Evolutionary conservation across 495 filamentous ascomycete species (phyloP), one percentile per base, ranked within the genome.

Genomic region (Recurvomyces mirabilis): DNA sequence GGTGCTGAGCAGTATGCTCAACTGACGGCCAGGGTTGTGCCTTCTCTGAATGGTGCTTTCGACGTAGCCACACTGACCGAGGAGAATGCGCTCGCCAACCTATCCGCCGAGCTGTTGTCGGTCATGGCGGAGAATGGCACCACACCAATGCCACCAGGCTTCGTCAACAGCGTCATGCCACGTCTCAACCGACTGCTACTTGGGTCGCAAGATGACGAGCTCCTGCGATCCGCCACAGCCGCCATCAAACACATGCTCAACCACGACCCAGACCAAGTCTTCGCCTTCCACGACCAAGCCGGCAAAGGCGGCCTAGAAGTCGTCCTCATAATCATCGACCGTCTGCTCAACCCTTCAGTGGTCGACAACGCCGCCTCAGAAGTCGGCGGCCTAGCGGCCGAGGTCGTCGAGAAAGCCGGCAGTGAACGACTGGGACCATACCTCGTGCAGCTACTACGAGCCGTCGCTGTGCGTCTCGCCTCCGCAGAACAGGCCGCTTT

Each of bases 311-410:
- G 91, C 22, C 72, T 94, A 11, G 88, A 96, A 61, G 79, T 93
- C 14, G 81, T 83, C 19, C 72, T 98, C 31, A 69, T 85, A 41
- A 89, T 98, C 53, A 89, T 98, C 53, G 91, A 94, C 60, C 82
- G 88, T n/a, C 71, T 98, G 4, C 72, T 98, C 17, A 78, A 81
- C 1, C 82, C 85, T 0, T 62, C 72, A 1, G 78, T 95, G 22
- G 82, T 87, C 39, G 91, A 96, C 52, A 83, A 83, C 41, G 83
- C 87, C 6, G 91, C 93, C n/a, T 82, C 85, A 5, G 93, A 96
- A 65, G 87, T 98, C 20, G 91, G 91, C 46, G 85, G 88, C 21
- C 73, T 98, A 38, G 91, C 91, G 0, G 91, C 88, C 0, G 91
- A 94, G 58, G 66, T 96, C 46, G 93, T 98, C 5, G 93, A 96